These are phyloP conservation scores for Laburnicola sp. DNA, from an alignment of 2,329 filamentous ascomycete genomes.

Conservation along the genomic window DNA sequence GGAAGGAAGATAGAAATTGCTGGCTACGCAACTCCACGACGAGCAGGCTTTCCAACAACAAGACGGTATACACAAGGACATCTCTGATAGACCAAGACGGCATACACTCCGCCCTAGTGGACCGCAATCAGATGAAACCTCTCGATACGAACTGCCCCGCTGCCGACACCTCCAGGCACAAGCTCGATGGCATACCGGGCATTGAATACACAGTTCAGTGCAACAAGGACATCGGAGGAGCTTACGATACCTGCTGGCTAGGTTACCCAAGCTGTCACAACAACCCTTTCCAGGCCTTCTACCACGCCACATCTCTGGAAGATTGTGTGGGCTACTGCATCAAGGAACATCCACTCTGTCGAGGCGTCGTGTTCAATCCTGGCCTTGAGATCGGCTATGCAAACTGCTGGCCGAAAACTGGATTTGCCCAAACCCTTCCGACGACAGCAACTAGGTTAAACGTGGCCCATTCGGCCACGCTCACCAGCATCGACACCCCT, in stretches of 20 bases:
- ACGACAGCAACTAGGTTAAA: conserved; percentile 14
- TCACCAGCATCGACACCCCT: conserved; percentile 27
- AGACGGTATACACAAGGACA: conserved; percentile 3
- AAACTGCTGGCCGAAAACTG: conserved; percentile 40
- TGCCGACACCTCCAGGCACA: conserved; percentile 26
- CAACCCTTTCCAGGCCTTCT: conserved; percentile 25
- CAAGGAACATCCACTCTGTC: conserved; percentile 34
- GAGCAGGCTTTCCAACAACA: neutral
- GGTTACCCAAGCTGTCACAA: conserved; percentile 22
- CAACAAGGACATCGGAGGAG: conserved; percentile 25
- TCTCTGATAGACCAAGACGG: conserved; percentile 11
- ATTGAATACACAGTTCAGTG: conserved; percentile 36
- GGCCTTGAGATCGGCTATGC: conserved; percentile 34
- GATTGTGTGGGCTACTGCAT: conserved; percentile 35
- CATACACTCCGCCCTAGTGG: conserved; percentile 28
- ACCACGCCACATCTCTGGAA: conserved; percentile 31
- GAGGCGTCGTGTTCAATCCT: conserved; percentile 34
- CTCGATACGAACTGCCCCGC: conserved; percentile 28
- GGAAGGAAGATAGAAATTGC: conserved; percentile 23
- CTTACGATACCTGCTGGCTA: conserved; percentile 25
- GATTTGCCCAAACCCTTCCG: conserved; percentile 13
- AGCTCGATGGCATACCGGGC: conserved; percentile 24
- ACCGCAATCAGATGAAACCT: conserved; percentile 21
- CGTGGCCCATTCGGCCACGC: conserved; percentile 29
- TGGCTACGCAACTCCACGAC: conserved; percentile 36